Evolutionary conservation across 129 eudicot species (phyloP).

Genomic region (Tagetes patula): DNA sequence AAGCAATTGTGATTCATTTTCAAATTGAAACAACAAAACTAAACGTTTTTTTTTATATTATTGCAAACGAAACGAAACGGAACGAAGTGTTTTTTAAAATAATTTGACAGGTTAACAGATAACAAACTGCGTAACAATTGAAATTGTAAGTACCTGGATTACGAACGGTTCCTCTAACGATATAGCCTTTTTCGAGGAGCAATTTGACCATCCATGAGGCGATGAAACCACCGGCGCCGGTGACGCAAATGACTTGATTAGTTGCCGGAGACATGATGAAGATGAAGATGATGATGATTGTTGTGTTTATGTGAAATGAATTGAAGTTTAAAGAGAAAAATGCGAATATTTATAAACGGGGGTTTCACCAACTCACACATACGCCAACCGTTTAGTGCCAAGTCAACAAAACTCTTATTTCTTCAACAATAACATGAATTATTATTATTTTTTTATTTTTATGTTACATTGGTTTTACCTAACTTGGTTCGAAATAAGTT

Average conservation of each 20-base stretch:
- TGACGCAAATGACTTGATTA: slow-evolving; percentile 72
- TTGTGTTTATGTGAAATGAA: too few species aligned
- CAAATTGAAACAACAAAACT: not conserved
- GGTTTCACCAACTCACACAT: slow-evolving; percentile 30
- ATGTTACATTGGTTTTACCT: not conserved
- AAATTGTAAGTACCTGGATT: slow-evolving; percentile 60
- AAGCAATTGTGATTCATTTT: not conserved
- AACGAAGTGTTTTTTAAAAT: too few species aligned
- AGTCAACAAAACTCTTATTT: slow-evolving; percentile 28
- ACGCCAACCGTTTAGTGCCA: slow-evolving; percentile 28
- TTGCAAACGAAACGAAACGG: too few species aligned
- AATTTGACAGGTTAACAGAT: too few species aligned
- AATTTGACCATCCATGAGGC: slow-evolving; percentile 97
- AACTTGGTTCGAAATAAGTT: not conserved
- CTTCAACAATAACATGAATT: slow-evolving; percentile 5
- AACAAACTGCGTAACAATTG: too few species aligned
- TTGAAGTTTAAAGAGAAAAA: slow-evolving; percentile 3
- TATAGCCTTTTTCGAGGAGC: slow-evolving; percentile 80
- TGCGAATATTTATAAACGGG: slow-evolving; percentile 17
- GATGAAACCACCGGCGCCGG: slow-evolving; percentile 99
- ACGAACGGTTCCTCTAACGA: slow-evolving; percentile 86
- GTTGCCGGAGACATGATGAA: slow-evolving; percentile 55
- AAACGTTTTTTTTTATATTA: too few species aligned
- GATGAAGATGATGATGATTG: too few species aligned
- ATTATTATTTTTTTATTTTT: not conserved